Evolutionary conservation across 2,329 filamentous ascomycete genomes (phyloP).

Genomic region (Elsinoe australis): DNA sequence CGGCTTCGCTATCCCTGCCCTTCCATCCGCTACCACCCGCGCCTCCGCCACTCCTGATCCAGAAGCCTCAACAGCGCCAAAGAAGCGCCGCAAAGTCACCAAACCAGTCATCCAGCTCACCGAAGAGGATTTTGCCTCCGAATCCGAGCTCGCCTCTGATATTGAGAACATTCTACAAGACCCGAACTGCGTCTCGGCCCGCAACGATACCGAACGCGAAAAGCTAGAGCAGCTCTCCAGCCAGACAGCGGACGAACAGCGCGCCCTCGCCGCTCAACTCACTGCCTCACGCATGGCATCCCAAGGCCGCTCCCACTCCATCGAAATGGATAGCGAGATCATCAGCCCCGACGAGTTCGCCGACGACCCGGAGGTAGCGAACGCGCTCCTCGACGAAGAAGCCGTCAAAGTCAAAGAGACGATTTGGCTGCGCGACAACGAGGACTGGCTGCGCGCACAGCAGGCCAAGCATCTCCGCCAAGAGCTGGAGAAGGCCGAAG

Average conservation of each 20-base stretch:
- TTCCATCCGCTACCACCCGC: conserved; percentile 24
- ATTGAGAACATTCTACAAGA: conserved; percentile 33
- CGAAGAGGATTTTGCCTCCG: conserved; percentile 41
- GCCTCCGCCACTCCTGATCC: conserved; percentile 19
- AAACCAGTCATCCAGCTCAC: conserved; percentile 31
- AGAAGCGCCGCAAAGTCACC: conserved; percentile 30
- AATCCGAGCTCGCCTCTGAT: conserved; percentile 40
- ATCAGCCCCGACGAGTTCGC: conserved; percentile 78
- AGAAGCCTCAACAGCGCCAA: conserved; percentile 25
- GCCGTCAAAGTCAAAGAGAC: conserved; percentile 79
- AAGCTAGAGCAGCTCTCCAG: conserved; percentile 27
- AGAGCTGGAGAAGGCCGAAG: conserved; percentile 52
- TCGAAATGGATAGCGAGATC: conserved; percentile 41
- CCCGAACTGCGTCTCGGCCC: conserved; percentile 25
- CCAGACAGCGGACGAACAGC: conserved; percentile 25
- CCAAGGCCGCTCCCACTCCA: conserved; percentile 34
- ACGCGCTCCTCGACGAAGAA: conserved; percentile 64
- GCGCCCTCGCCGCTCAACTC: conserved; percentile 36
- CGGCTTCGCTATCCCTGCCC: conserved; percentile 36
- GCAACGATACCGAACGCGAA: conserved; percentile 26
- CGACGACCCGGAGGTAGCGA: conserved; percentile 77
- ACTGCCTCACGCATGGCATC: conserved; percentile 44
- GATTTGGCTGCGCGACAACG: conserved; percentile 92
- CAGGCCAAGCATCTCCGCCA: conserved; percentile 74
- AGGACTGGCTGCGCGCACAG: conserved; percentile 81